Percentiles rank a stretch among this genome's conserved stretches.
Evolutionary conservation across 2,329 filamentous ascomycete genomes (phyloP).

Genomic region (Fusarium sp.): DNA sequence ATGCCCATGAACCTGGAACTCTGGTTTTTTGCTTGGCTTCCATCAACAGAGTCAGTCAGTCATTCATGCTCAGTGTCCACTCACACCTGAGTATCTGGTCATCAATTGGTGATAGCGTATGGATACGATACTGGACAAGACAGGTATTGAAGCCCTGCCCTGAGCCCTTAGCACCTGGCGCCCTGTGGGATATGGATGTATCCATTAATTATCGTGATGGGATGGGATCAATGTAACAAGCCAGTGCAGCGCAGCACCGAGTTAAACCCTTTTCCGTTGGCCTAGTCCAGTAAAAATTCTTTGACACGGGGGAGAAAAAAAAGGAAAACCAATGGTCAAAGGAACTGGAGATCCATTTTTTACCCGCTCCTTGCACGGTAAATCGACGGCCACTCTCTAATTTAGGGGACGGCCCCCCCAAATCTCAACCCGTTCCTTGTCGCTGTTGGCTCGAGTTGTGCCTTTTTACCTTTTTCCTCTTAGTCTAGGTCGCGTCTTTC

Average conservation of each 20-base stretch:
- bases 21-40: constrained; percentile 14
- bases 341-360: constrained; percentile 35
- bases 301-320: constrained; percentile 20
- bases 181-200: constrained; percentile 22
- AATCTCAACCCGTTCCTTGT: constrained; percentile 44
- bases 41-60: constrained; percentile 16
- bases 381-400: constrained; percentile 37
- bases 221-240: constrained; percentile 30
- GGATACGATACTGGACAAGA: neutral
- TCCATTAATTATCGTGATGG: neutral
- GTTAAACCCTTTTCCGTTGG: constrained; percentile 29
- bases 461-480: constrained; percentile 13
- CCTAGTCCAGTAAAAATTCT: constrained; percentile 44
- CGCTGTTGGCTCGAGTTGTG: constrained; percentile 34
- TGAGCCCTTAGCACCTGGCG: constrained; percentile 37
- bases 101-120: constrained; percentile 26
- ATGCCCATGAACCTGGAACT: constrained; percentile 11
- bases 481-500: neutral
- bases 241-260: constrained; percentile 5
- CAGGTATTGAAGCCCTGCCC: constrained; percentile 32
- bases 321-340: constrained; percentile 6
- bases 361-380: constrained; percentile 48
- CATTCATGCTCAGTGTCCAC: constrained; percentile 23
- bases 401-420: constrained; percentile 39
- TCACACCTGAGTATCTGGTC: constrained; percentile 23